phyloP scores from a whole-genome alignment of 2,329 filamentous ascomycete species.

The Colletotrichum orchidophilum region DNA sequence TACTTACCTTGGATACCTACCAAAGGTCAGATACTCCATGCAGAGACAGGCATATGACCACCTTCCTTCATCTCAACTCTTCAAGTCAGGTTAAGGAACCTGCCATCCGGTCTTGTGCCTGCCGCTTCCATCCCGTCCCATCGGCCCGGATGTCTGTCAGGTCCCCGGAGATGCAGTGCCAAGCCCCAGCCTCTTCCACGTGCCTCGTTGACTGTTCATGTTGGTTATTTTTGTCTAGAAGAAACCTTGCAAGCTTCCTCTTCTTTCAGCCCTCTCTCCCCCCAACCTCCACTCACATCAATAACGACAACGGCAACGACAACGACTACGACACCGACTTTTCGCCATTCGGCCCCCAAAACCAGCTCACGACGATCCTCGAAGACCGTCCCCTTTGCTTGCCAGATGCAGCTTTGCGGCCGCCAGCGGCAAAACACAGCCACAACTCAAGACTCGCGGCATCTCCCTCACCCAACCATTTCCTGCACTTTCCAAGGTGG shows the following conservation, averaged over 20 bases:
- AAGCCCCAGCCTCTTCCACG: neutral
- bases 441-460: neutral
- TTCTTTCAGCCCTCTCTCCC: neutral
- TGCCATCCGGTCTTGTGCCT: neutral
- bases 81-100: neutral
- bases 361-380: neutral
- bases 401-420: neutral
- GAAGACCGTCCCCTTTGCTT: neutral
- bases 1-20: neutral
- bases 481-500: neutral
- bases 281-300: neutral
- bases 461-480: neutral
- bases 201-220: neutral
- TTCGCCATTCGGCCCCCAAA: neutral
- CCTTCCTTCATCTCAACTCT: neutral
- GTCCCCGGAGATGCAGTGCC: neutral
- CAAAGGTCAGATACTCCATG: neutral
- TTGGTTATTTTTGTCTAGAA: neutral
- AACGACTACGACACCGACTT: neutral
- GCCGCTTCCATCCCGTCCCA: neutral
- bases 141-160: neutral
- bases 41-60: neutral
- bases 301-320: neutral
- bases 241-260: neutral
- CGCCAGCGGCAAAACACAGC: conserved; percentile 15